Evolutionary conservation across 176 grass and related monocot species (phyloP), one percentile per base, ranked within the genome.

Genomic region (Musa itinerans): DNA sequence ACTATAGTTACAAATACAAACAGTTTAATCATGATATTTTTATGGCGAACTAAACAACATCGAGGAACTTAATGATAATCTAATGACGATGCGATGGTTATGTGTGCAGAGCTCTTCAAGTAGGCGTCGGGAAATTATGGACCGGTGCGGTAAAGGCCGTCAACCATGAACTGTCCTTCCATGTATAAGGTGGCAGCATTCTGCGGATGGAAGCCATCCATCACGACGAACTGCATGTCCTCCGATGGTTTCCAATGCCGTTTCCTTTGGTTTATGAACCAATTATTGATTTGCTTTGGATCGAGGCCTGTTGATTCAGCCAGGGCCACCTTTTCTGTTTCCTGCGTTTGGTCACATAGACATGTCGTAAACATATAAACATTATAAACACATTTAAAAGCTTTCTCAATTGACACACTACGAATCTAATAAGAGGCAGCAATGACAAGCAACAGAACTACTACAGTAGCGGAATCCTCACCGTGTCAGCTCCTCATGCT

Each of bases 201-300:
- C 53, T 88, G 86, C 0, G 86, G 83, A 76, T 88, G 89, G 75
- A 83, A 92, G 1, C 89, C 81, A 64, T 88, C 89, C 86, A 88
- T 83, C 86, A 92, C 78, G 49, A 92, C 86, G 13, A 92, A 86
- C 0, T 83, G 89, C 86, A 88, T 82, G 70, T 88, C 89, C 78
- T 92, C 89, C 0, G 86, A 79, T 1, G 86, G 83, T 62, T 92
- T 92, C 89, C 89, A 92, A 61, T 92, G 89, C 72, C 89, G 71
- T 74, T 92, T 92, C 76, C 89, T 86, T 79, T 92, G 89, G 78
- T 92, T 92, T 57, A 92, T 92, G 74, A 92, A 92, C 89, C 89
- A 92, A 61, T 92, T 92, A 62, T 92, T 92, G 81, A 92, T 92
- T 81, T 92, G 89, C 51, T 92, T 92, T 83, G 83, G 89, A 50